These are phyloP conservation scores for Monosporozyma unispora DNA, from an alignment of 805 yeast species.

Conservation along the genomic window DNA sequence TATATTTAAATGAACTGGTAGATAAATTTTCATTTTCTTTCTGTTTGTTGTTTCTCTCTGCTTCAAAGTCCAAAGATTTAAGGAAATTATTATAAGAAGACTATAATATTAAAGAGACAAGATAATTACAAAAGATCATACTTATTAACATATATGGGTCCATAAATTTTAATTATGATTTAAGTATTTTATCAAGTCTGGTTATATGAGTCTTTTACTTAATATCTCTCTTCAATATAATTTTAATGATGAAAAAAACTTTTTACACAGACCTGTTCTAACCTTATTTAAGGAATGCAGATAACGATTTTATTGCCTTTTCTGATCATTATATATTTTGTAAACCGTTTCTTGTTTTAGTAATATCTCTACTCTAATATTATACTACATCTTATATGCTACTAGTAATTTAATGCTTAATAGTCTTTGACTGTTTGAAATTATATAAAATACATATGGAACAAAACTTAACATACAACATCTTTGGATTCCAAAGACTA, in stretches of 20 bases:
- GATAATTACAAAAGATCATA: not conserved
- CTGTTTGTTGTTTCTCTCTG: not conserved
- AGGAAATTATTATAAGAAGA: not conserved
- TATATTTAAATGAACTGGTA: not conserved
- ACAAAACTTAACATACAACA: too few relatives aligned
- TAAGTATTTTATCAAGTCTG: not conserved
- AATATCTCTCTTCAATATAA: not conserved
- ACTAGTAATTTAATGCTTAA: too few relatives aligned
- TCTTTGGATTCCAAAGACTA: not conserved
- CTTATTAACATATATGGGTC: not conserved
- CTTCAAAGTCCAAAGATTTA: not conserved
- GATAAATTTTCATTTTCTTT: not conserved
- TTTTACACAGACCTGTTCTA: constrained; percentile 35
- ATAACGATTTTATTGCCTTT: constrained; percentile 70
- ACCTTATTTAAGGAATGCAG: constrained; percentile 28
- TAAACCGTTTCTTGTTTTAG: not conserved
- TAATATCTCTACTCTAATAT: too few relatives aligned
- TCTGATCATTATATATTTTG: constrained; percentile 1
- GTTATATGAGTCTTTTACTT: not conserved
- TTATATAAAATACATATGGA: too few relatives aligned
- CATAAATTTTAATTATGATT: not conserved
- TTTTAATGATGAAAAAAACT: constrained; percentile 26
- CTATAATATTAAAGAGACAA: not conserved
- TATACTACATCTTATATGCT: too few relatives aligned
- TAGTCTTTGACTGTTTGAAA: too few relatives aligned